Conservation (phyloP, 768 basidiomycete species). For the Pilatotrama ljubarskyi region DNA sequence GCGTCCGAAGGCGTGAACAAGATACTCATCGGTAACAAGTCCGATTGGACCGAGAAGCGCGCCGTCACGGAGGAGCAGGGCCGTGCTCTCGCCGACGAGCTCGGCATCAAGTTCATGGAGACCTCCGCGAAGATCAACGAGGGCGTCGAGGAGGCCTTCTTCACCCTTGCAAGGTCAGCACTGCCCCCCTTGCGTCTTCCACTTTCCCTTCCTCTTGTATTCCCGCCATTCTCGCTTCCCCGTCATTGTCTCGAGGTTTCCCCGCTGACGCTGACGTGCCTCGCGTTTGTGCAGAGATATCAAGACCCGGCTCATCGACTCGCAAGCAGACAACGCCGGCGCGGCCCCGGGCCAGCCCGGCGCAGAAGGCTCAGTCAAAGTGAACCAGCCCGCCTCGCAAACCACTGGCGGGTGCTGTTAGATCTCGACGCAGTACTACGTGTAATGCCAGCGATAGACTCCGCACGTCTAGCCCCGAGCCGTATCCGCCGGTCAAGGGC, state of each 20-base stretch:
- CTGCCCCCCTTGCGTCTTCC: neutral
- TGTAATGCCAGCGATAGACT: neutral
- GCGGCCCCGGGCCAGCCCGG: slow-evolving; percentile 37
- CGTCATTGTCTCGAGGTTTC: slow-evolving; percentile 9
- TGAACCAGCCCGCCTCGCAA: slow-evolving; percentile 57
- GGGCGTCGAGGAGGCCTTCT: slow-evolving; percentile 98
- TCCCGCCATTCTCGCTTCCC: neutral
- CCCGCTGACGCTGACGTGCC: neutral
- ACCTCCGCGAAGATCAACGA: slow-evolving; percentile 97
- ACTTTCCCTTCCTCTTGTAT: neutral
- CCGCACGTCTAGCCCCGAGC: neutral
- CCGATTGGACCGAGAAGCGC: slow-evolving; percentile 96
- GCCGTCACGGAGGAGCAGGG: slow-evolving; percentile 92
- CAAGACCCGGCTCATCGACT: slow-evolving; percentile 96
- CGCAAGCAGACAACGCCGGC: slow-evolving; percentile 66
- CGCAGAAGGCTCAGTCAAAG: slow-evolving; percentile 62
- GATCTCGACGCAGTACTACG: neutral
- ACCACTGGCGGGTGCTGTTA: slow-evolving; percentile 54
- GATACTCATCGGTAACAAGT: slow-evolving; percentile 98
- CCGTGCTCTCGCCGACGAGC: slow-evolving; percentile 85
- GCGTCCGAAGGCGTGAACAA: slow-evolving; percentile 99
- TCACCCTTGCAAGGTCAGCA: slow-evolving; percentile 90
- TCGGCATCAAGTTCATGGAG: slow-evolving; percentile 97
- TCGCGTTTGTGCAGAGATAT: slow-evolving; percentile 66
- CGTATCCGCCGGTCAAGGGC: neutral